Evolutionary conservation across 352 stramenopile genomes (phyloP).

Genomic region (Phytopythium kandeliae): DNA sequence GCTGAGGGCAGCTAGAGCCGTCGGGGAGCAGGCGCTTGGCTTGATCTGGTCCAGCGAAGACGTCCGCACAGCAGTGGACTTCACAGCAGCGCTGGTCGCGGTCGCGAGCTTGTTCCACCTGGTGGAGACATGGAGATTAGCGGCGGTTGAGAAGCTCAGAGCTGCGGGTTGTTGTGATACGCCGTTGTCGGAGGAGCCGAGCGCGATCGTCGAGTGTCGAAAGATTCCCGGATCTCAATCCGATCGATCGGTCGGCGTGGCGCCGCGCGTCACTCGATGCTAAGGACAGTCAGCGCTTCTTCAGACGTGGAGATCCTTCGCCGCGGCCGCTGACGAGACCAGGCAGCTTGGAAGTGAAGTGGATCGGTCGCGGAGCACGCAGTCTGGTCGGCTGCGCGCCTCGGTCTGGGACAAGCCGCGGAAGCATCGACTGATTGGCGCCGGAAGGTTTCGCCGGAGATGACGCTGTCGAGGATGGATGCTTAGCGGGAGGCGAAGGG

Average conservation of each 20-base stretch:
- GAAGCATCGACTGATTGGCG: constrained; percentile 1
- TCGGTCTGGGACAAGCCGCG: not conserved
- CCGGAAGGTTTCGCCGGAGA: not conserved
- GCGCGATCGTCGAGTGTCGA: not conserved
- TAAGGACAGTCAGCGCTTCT: not conserved
- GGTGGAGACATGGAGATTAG: constrained; percentile 6
- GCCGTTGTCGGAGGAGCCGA: not conserved
- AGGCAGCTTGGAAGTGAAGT: constrained; percentile 1
- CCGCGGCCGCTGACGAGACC: not conserved
- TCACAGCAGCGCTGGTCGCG: constrained; percentile 11
- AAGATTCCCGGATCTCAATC: too few relatives aligned
- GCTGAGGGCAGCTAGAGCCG: not conserved
- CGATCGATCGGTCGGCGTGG: too few relatives aligned
- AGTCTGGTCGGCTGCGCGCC: not conserved
- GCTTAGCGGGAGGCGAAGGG: not conserved
- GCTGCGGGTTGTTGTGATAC: not conserved
- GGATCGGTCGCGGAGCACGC: not conserved
- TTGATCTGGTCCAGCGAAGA: constrained; percentile 1
- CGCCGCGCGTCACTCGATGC: not conserved
- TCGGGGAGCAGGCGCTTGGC: not conserved
- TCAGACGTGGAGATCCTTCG: not conserved
- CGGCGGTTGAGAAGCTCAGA: not conserved
- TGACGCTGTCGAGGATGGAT: not conserved
- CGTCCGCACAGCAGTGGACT: constrained; percentile 8
- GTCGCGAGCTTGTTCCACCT: constrained; percentile 11